Conservation (phyloP, 306 rosid species). For the peach (Prunus persica) region Prunus_persica_NCBIv2 NC_034012.1:21476501-21477000, state of each 20-base stretch:
- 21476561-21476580: background rate
- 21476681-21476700: background rate
- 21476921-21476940: background rate
- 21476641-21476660: background rate
- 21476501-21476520: conserved; percentile 20
- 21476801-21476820: conserved; percentile 88
- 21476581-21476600: background rate
- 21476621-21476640: background rate
- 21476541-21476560: background rate
- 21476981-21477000: background rate
- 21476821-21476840: conserved; percentile 73
- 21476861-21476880: conserved; percentile 94
- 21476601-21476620: background rate
- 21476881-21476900: background rate
- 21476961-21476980: background rate
- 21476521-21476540: background rate
- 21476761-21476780: conserved; percentile 55
- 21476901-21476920: background rate
- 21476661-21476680: background rate
- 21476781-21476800: conserved; percentile 92
- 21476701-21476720: background rate
- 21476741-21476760: conserved; percentile 1
- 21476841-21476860: conserved; percentile 91
- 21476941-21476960: background rate
- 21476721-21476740: background rate